Evolutionary conservation across 2,329 filamentous ascomycete species (phyloP).

Genomic region (Arachnopeziza araneosa): DNA sequence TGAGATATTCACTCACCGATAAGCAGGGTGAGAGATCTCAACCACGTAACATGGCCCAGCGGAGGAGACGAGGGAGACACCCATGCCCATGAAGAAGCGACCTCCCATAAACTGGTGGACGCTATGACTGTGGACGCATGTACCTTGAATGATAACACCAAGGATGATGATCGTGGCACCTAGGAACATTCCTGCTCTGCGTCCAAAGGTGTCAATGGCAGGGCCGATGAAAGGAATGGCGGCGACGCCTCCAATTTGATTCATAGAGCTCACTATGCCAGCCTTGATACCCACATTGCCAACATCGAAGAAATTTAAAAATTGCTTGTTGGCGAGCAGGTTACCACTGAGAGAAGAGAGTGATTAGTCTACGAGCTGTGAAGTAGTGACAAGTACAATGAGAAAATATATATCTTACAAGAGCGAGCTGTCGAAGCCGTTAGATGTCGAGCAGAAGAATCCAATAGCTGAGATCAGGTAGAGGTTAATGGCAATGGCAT

Average conservation of each 20-base stretch:
- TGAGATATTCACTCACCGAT: constrained; percentile 15
- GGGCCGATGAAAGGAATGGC: constrained; percentile 42
- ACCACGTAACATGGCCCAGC: constrained; percentile 42
- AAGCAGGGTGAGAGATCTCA: constrained; percentile 40
- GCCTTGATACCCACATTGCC: constrained; percentile 39
- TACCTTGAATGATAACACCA: constrained; percentile 40
- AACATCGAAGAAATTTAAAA: constrained; percentile 34
- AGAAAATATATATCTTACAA: constrained; percentile 22
- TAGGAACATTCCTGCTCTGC: constrained; percentile 41
- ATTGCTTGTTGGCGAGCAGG: constrained; percentile 37
- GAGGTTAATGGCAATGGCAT: constrained; percentile 33
- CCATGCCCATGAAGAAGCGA: constrained; percentile 55
- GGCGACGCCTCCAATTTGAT: constrained; percentile 44
- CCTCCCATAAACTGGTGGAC: constrained; percentile 44
- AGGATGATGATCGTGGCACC: constrained; percentile 38
- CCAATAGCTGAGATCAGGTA: constrained; percentile 40
- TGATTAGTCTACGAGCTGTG: background rate
- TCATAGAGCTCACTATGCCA: constrained; percentile 46
- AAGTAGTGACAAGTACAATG: background rate
- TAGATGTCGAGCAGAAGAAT: constrained; percentile 45
- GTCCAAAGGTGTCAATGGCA: constrained; percentile 41
- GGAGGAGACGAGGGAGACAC: constrained; percentile 39
- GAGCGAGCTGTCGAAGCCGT: constrained; percentile 45
- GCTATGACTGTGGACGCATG: constrained; percentile 24
- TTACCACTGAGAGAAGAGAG: constrained; percentile 30